These are phyloP conservation scores for Meyerozyma elateridarum DNA, from an alignment of 1,139 yeast species.

Conservation along the genomic window DNA sequence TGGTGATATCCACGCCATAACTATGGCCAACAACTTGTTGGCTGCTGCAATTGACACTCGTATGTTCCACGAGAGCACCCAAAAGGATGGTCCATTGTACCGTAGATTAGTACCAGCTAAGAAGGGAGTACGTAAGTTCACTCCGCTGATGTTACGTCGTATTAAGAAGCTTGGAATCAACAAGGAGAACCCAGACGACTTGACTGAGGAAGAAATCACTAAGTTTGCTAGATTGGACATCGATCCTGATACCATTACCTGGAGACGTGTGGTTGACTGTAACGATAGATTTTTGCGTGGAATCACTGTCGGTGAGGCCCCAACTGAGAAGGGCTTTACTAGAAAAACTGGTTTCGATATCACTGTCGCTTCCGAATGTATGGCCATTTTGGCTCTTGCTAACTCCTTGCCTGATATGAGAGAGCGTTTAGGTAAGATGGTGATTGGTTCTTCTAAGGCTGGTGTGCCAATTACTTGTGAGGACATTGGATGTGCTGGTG, in stretches of 20 bases:
- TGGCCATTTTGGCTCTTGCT: slow-evolving; percentile 78
- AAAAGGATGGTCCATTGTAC: slow-evolving; percentile 56
- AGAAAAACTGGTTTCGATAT: slow-evolving; percentile 75
- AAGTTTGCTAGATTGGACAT: slow-evolving; percentile 64
- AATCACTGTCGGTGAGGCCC: slow-evolving; percentile 71
- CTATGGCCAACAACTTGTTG: slow-evolving; percentile 71
- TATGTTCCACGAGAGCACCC: slow-evolving; percentile 75
- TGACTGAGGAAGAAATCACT: slow-evolving; percentile 59
- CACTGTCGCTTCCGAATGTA: slow-evolving; percentile 76
- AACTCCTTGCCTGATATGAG: slow-evolving; percentile 63
- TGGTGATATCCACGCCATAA: slow-evolving; percentile 81
- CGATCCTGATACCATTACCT: slow-evolving; percentile 68
- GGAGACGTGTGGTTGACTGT: slow-evolving; percentile 77
- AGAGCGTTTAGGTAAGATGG: slow-evolving; percentile 64
- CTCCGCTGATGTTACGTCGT: slow-evolving; percentile 63
- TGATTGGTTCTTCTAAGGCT: slow-evolving; percentile 59
- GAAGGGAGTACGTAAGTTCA: slow-evolving; percentile 60
- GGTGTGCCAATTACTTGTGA: slow-evolving; percentile 72
- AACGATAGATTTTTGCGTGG: slow-evolving; percentile 75
- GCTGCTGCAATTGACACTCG: slow-evolving; percentile 85
- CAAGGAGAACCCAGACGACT: slow-evolving; percentile 64
- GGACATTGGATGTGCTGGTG: slow-evolving; percentile 79
- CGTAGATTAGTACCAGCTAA: slow-evolving; percentile 67
- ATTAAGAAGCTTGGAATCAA: slow-evolving; percentile 58
- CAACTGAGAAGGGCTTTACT: slow-evolving; percentile 72